Evolutionary conservation across 2,329 filamentous ascomycete species (phyloP), one percentile per base, ranked within the genome.

Genomic region (Nigrospora osmanthi): DNA sequence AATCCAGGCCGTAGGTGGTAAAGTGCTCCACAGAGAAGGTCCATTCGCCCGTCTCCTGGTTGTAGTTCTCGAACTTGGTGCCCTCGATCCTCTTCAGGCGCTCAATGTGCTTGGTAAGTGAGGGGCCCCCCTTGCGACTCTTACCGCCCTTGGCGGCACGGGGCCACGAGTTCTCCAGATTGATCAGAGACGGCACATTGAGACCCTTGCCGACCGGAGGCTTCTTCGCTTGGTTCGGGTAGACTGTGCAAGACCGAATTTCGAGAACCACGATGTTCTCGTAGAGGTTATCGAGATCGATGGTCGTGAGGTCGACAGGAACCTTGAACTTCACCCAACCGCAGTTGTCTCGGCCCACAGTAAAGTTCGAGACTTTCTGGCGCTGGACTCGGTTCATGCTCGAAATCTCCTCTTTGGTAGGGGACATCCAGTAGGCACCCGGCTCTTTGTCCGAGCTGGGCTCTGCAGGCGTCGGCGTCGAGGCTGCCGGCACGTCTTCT

Each of bases 21-120:
- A 94, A 98, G 64, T 98, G 93, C 58, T 91, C 83, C n/a, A 98
- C 93, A 11, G 74, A 81, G 69, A 98, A 98, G 13, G 80, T 79
- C 94, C 94, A 98, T 39, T 87, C 78, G 43, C 91, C 93, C 43
- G 82, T 89, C 2, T 87, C 75, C 46, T 75, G 72, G 51, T 94
- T 78, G 63, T 96, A 98, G 56, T 76, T 75, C 55, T 90, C 73
- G 56, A 95, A 97, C 4, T 81, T 80, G 0, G 93, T 97, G 61
- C 88, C 84, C 10, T 72, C 70, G 34, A 96, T 89, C 47, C 78
- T 80, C 71, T 82, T 86, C 19, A 98, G 78, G 44, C 87, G 84
- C 49, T 85, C 80, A 45, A 96, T 68, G 63, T 98, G 93, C 66
- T 89, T 95, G 34, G 83, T 77, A 51, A 89, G 81, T 30, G 82